Percentiles rank a stretch among this genome's conserved stretches.
phyloP scores from a whole-genome alignment of 192 early-diverging fungal genomes.

The Cetraspora pellucida region DNA sequence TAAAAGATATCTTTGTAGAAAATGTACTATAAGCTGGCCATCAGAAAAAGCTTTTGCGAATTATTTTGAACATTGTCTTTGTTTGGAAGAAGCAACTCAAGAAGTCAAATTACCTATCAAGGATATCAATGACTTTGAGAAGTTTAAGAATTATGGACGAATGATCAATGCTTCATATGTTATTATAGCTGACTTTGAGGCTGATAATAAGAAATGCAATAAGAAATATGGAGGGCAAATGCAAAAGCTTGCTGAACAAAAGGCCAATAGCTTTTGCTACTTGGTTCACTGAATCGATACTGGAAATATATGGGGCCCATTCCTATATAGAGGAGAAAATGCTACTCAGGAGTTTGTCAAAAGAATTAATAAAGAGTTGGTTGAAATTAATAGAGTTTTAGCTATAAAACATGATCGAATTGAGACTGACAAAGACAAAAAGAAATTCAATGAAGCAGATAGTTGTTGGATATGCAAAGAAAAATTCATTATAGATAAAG shows the following conservation, averaged over 20 bases:
- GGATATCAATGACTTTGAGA: constrained; percentile 6
- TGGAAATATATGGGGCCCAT: too few species aligned
- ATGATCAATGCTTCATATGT: constrained; percentile 15
- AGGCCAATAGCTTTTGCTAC: too few species aligned
- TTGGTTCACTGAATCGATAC: too few species aligned
- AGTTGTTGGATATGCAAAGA: constrained; percentile 21
- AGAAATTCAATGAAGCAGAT: not conserved
- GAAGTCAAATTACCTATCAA: constrained; percentile 3
- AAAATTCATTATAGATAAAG: not conserved
- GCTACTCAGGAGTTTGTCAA: not conserved
- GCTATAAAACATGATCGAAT: not conserved
- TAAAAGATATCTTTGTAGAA: constrained; percentile 5
- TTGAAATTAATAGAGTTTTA: not conserved
- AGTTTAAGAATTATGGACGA: constrained; percentile 1
- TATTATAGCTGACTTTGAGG: constrained; percentile 10
- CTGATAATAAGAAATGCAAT: too few species aligned
- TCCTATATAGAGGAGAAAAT: constrained; percentile 1
- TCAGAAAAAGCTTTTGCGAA: not conserved
- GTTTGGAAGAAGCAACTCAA: not conserved
- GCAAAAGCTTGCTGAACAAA: too few species aligned
- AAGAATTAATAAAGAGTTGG: not conserved
- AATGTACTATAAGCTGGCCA: not conserved
- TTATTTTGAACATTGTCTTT: not conserved
- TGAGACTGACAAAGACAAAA: not conserved
- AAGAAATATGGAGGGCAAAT: too few species aligned